A percentile compares a stretch with the other conserved stretches of the same genome.
phyloP scores from a whole-genome alignment of 2,329 filamentous ascomycete species.

The Sporothrix euskadiensis region DNA sequence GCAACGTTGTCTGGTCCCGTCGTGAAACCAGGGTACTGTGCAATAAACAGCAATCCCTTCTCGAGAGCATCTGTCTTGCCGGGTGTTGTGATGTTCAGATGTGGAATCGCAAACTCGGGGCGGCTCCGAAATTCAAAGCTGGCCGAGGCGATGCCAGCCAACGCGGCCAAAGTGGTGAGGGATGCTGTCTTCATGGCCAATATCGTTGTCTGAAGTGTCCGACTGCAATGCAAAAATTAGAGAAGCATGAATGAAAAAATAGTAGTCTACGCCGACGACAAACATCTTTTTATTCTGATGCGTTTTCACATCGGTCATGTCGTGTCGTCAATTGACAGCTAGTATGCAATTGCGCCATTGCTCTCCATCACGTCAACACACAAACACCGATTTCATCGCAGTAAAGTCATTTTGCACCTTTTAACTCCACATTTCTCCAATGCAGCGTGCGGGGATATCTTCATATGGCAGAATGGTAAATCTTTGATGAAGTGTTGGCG shows the following conservation, averaged over 20 bases:
- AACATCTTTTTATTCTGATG: not conserved
- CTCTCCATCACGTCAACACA: constrained; percentile 15
- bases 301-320: not conserved
- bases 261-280: not conserved
- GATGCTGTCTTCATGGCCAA: not conserved
- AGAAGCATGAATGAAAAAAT: not conserved
- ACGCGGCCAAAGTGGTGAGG: not conserved
- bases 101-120: constrained; percentile 1
- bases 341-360: constrained; percentile 3
- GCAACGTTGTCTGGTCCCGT: not conserved
- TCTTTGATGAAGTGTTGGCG: no score
- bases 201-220: not conserved
- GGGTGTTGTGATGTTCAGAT: not conserved
- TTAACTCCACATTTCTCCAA: not conserved
- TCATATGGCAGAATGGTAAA: no score
- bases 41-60: not conserved
- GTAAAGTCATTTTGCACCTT: not conserved
- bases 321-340: not conserved
- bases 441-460: not conserved
- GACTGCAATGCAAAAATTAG: not conserved
- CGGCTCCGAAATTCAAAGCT: constrained; percentile 10
- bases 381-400: not conserved
- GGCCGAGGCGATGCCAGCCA: not conserved
- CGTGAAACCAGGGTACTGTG: constrained; percentile 4
- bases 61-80: not conserved